Evolutionary conservation across 305 asterid genomes (phyloP).

Genomic region (Solanum aculeatissimum): DNA sequence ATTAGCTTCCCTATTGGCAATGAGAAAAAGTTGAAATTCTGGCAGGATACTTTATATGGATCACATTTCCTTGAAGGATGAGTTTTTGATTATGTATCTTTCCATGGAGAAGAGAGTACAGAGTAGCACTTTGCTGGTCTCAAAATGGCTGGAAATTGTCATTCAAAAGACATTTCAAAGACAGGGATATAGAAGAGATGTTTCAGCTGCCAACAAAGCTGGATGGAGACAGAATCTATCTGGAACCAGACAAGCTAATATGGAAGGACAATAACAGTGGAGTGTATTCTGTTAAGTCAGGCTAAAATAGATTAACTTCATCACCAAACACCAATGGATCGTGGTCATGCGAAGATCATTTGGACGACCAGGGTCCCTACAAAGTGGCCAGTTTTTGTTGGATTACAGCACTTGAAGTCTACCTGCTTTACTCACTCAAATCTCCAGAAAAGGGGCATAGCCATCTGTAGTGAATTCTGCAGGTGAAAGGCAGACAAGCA

Average conservation of each 20-base stretch:
- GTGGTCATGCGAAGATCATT: not conserved
- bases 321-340: not conserved
- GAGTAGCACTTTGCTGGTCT: not conserved
- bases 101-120: not conserved
- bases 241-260: not conserved
- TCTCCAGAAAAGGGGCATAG: not conserved
- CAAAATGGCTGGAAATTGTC: not conserved
- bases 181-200: not conserved
- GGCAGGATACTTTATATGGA: not conserved
- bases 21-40: not conserved
- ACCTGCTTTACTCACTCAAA: not conserved
- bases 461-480: not conserved
- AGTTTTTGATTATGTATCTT: not conserved
- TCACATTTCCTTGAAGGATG: not conserved
- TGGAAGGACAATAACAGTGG: not conserved
- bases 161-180: not conserved
- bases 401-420: not conserved
- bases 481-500: not conserved
- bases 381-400: not conserved
- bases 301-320: not conserved
- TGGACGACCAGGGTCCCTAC: not conserved
- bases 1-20: not conserved
- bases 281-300: not conserved
- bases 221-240: not conserved
- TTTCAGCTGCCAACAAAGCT: not conserved